Evolutionary conservation across 352 stramenopile species (phyloP).

Genomic region (Globisporangium cederbergense): DNA sequence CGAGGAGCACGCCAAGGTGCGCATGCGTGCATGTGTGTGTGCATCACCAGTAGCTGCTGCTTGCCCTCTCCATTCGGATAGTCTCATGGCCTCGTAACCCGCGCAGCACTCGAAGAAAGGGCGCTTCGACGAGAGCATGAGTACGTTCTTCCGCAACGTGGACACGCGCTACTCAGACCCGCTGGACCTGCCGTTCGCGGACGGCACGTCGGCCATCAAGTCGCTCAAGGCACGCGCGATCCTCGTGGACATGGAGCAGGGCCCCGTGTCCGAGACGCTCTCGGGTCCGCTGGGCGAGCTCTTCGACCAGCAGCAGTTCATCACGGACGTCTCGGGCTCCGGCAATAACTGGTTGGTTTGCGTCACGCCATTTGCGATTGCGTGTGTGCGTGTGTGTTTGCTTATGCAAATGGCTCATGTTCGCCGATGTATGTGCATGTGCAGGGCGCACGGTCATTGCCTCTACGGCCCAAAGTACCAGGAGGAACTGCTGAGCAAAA

Average conservation of each 20-base stretch:
- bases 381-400: too few relatives aligned
- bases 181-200: conserved; percentile 45
- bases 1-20: conserved; percentile 83
- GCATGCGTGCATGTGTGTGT: background rate
- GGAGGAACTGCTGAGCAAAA: conserved; percentile 71
- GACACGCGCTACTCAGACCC: conserved; percentile 58
- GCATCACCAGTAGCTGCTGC: background rate
- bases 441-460: conserved; percentile 84
- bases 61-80: background rate
- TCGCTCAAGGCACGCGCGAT: conserved; percentile 81
- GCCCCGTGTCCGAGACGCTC: conserved; percentile 83
- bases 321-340: conserved; percentile 86
- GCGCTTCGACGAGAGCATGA: conserved; percentile 90
- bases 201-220: conserved; percentile 36
- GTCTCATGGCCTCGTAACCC: background rate
- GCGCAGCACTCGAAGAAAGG: conserved; percentile 39
- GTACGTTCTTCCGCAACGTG: conserved; percentile 91
- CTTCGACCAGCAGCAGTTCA: conserved; percentile 86
- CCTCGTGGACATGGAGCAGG: conserved; percentile 93
- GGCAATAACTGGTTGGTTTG: conserved; percentile 87
- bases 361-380: background rate
- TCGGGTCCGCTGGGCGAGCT: conserved; percentile 78
- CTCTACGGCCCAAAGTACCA: conserved; percentile 88
- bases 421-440: background rate
- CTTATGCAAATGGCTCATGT: background rate